Evolutionary conservation across 1,284 basidiomycete genomes (phyloP).

Genomic region (Ganoderma sp.): DNA sequence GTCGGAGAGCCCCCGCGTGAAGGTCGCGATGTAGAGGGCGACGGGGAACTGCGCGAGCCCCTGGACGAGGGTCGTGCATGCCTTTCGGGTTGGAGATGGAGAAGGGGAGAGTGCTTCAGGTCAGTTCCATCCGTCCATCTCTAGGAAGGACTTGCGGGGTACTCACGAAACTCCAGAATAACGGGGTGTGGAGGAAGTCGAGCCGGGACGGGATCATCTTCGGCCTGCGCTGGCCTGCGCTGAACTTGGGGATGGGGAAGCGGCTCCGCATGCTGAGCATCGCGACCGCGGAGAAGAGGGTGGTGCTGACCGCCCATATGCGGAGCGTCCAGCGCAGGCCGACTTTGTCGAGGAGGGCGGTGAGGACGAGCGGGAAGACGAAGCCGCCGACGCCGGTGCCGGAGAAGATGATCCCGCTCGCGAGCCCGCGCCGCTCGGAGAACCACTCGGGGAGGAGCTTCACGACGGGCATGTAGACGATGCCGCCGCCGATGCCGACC

Average conservation of each 20-base stretch:
- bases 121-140: not conserved
- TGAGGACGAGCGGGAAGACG: constrained; percentile 37
- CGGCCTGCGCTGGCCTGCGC: constrained; percentile 26
- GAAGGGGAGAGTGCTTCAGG: not conserved
- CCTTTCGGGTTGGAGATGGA: constrained; percentile 13
- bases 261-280: constrained; percentile 35
- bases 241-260: constrained; percentile 33
- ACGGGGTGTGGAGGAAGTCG: constrained; percentile 33
- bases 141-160: not conserved
- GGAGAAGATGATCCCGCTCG: constrained; percentile 39
- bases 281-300: constrained; percentile 31
- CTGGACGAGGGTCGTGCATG: constrained; percentile 33
- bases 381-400: constrained; percentile 39
- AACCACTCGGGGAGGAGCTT: constrained; percentile 35
- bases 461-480: constrained; percentile 36
- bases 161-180: constrained; percentile 38
- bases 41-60: constrained; percentile 40
- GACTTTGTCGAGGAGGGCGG: constrained; percentile 32
- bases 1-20: constrained; percentile 32
- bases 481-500: constrained; percentile 35
- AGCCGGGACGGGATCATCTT: constrained; percentile 35
- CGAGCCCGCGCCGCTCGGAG: constrained; percentile 35
- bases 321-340: constrained; percentile 39
- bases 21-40: constrained; percentile 39
- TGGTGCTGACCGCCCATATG: constrained; percentile 33